A percentile compares a stretch with the other conserved stretches of the same genome.
These are phyloP conservation scores for Chaetomium sp. DNA, from an alignment of 2,329 filamentous ascomycete species.

Conservation along the genomic window DNA sequence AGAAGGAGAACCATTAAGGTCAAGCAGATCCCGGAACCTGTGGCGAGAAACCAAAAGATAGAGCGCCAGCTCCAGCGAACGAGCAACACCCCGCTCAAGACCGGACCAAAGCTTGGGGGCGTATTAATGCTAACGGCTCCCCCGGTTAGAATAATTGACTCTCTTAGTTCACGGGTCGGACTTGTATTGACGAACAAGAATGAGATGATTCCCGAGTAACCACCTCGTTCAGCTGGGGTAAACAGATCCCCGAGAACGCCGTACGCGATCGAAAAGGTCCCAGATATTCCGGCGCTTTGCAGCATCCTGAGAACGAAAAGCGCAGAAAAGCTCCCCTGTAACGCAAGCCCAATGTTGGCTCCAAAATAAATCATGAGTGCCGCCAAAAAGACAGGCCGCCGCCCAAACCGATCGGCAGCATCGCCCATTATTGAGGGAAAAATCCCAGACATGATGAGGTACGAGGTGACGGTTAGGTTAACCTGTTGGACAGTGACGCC, in stretches of 20 bases:
- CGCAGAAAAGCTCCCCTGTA: conserved; percentile 7
- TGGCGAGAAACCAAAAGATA: conserved; percentile 16
- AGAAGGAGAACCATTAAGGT: neutral
- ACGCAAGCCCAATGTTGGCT: conserved; percentile 1
- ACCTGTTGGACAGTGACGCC: conserved; percentile 23
- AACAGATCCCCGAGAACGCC: conserved; percentile 14
- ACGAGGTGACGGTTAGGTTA: conserved; percentile 36
- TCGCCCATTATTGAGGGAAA: conserved; percentile 13
- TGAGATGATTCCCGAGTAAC: conserved; percentile 3
- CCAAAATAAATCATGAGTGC: conserved; percentile 5
- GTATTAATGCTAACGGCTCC: neutral
- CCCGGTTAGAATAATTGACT: neutral
- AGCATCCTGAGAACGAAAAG: conserved; percentile 16
- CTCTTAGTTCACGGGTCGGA: neutral
- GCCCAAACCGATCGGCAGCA: conserved; percentile 12
- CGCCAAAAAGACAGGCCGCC: conserved; percentile 9
- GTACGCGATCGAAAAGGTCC: conserved; percentile 13
- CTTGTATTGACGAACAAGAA: neutral
- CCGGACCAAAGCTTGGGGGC: conserved; percentile 8
- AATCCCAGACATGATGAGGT: conserved; percentile 35
- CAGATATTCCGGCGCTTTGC: conserved; percentile 13
- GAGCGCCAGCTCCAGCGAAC: conserved; percentile 10
- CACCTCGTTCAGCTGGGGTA: conserved; percentile 10
- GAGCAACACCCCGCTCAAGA: conserved; percentile 8
- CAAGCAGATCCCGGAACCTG: neutral